Evolutionary conservation across 129 eudicot species (phyloP).

Genomic region (Scalesia atractyloides): DNA sequence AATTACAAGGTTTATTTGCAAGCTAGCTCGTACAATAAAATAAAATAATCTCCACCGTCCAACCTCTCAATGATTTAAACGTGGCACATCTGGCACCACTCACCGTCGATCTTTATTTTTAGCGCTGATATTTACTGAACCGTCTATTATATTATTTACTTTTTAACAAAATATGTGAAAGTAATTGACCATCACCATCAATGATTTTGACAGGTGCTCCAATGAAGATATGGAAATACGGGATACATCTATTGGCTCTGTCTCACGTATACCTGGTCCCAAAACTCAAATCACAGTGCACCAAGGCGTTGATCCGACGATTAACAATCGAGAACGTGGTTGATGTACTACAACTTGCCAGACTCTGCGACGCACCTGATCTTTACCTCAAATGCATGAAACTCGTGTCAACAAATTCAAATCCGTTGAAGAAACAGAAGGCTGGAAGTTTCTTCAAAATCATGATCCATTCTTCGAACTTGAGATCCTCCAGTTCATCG

Average conservation of each 20-base stretch:
- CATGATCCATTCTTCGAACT: conserved; percentile 85
- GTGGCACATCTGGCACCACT: conserved; percentile 35
- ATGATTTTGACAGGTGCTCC: conserved; percentile 52
- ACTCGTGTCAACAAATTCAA: conserved; percentile 58
- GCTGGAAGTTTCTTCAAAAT: conserved; percentile 81
- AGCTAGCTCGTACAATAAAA: conserved; percentile 10
- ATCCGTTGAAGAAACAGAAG: conserved; percentile 74
- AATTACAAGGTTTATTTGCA: conserved; percentile 1
- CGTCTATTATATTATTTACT: too few species aligned
- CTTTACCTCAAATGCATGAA: conserved; percentile 78
- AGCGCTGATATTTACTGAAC: neutral
- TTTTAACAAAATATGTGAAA: too few species aligned
- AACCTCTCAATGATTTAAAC: conserved; percentile 13
- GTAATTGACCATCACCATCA: conserved; percentile 25
- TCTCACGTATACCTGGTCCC: conserved; percentile 89
- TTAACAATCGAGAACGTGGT: conserved; percentile 69
- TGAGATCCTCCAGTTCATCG: conserved; percentile 84
- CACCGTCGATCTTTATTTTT: neutral
- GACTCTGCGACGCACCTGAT: conserved; percentile 93
- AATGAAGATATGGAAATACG: conserved; percentile 79
- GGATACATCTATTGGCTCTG: conserved; percentile 76
- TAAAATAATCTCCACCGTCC: conserved; percentile 29
- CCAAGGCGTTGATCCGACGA: conserved; percentile 54
- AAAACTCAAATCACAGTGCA: conserved; percentile 77
- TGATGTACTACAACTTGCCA: conserved; percentile 81